phyloP scores from a whole-genome alignment of 2,329 filamentous ascomycete species.

The Fusarium sp. region DNA sequence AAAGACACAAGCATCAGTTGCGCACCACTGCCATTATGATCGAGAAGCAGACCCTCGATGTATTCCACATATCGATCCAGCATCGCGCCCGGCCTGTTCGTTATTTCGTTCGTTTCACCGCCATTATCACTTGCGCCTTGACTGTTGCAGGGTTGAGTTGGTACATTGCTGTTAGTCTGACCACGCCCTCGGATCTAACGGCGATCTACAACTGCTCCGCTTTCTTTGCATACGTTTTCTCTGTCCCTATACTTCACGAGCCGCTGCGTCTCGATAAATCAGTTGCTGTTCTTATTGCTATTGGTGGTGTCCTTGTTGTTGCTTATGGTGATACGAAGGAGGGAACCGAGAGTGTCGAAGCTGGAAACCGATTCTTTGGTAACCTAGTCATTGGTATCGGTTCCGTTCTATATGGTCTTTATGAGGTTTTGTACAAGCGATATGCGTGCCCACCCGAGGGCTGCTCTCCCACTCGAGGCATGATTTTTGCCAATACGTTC shows the following conservation, averaged over 20 bases:
- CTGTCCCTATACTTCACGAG: conserved; percentile 88
- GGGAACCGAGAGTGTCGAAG: conserved; percentile 58
- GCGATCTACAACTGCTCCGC: conserved; percentile 99
- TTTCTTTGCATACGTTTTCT: conserved; percentile 98
- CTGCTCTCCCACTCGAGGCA: conserved; percentile 83
- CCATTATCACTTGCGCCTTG: conserved; percentile 83
- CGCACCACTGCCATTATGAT: conserved; percentile 80
- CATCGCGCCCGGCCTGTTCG: conserved; percentile 58
- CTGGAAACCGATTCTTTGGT: conserved; percentile 77
- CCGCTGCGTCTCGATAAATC: conserved; percentile 86
- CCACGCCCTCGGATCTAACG: conserved; percentile 91
- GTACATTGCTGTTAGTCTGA: conserved; percentile 95
- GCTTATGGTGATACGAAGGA: conserved; percentile 83
- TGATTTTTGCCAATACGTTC: conserved; percentile 95
- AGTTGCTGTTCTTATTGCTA: conserved; percentile 85
- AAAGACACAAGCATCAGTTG: conserved; percentile 64
- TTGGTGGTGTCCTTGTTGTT: conserved; percentile 90
- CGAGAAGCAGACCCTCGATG: conserved; percentile 77
- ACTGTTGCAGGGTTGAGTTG: conserved; percentile 93
- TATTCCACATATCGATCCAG: conserved; percentile 58
- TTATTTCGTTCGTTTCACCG: conserved; percentile 84
- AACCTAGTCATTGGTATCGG: conserved; percentile 94
- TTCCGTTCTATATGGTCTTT: conserved; percentile 93
- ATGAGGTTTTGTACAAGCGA: conserved; percentile 96
- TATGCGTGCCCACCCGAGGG: conserved; percentile 93